Conservation (phyloP, 2,329 filamentous ascomycete genomes). For the Colletotrichum godetiae region DNA sequence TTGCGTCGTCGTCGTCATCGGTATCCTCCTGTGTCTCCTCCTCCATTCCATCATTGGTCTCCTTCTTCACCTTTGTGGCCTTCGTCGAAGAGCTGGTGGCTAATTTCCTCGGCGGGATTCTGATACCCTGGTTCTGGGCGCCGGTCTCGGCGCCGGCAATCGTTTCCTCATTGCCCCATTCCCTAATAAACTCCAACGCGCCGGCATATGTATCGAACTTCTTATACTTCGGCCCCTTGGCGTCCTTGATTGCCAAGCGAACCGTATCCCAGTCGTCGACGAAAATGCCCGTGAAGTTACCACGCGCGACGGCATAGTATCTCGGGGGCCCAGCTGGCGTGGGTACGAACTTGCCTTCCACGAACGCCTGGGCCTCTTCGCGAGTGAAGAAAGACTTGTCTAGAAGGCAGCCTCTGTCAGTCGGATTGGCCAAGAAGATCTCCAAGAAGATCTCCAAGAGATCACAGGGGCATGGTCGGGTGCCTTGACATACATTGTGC, state of each 20-base stretch:
- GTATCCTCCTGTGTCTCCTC: conserved; percentile 54
- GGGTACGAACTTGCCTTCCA: conserved; percentile 68
- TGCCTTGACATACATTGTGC: conserved; percentile 70
- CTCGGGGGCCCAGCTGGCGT: conserved; percentile 53
- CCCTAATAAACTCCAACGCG: conserved; percentile 80
- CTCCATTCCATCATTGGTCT: conserved; percentile 38
- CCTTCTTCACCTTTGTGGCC: conserved; percentile 26
- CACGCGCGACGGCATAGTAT: conserved; percentile 72
- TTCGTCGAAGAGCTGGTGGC: background rate
- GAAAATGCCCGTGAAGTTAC: conserved; percentile 69
- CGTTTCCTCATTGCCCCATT: conserved; percentile 57
- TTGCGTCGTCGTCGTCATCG: conserved; percentile 36
- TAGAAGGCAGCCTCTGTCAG: conserved; percentile 46
- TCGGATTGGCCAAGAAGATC: background rate
- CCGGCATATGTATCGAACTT: conserved; percentile 76
- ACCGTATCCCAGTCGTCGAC: conserved; percentile 75
- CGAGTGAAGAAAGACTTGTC: conserved; percentile 83
- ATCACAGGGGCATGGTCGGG: background rate
- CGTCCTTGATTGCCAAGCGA: conserved; percentile 78
- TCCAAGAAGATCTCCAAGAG: background rate
- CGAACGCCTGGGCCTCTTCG: conserved; percentile 83
- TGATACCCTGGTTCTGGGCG: conserved; percentile 3
- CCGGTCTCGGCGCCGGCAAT: conserved; percentile 42
- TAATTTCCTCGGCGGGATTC: conserved; percentile 3
- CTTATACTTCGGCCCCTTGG: conserved; percentile 76